These are phyloP conservation scores for Leucocoprinus birnbaumii DNA, from an alignment of 768 basidiomycete species.

Conservation along the genomic window DNA sequence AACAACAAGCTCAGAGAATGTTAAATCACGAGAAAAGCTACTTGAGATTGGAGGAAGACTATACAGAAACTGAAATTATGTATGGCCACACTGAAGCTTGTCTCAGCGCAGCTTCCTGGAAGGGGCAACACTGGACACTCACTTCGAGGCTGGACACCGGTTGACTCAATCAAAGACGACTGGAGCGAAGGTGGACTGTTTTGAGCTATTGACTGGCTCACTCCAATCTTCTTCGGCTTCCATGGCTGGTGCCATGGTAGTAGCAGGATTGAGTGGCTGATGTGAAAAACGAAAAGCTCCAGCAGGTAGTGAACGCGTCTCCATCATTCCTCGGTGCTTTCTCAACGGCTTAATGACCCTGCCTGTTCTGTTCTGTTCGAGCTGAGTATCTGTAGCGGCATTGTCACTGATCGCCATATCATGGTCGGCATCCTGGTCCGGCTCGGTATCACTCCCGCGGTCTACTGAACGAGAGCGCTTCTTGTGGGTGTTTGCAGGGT, in stretches of 20 bases:
- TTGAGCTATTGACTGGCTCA: background rate
- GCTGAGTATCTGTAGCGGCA: background rate
- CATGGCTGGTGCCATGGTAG: background rate
- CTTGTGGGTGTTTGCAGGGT: slow-evolving; percentile 14
- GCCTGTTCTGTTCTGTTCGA: background rate
- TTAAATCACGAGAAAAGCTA: slow-evolving; percentile 2
- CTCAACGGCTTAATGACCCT: slow-evolving; percentile 36
- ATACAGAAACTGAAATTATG: background rate
- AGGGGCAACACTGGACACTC: background rate
- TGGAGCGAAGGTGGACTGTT: background rate
- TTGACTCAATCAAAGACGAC: slow-evolving; percentile 2
- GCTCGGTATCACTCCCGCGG: slow-evolving; percentile 9
- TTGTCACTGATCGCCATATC: background rate
- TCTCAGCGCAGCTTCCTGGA: background rate
- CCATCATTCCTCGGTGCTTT: slow-evolving; percentile 28
- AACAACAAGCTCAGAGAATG: background rate
- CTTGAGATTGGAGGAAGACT: background rate
- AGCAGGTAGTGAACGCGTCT: slow-evolving; percentile 36
- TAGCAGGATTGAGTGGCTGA: background rate
- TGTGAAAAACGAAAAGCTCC: slow-evolving; percentile 18
- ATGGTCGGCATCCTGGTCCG: slow-evolving; percentile 2
- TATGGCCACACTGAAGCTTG: background rate
- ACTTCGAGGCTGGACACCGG: background rate
- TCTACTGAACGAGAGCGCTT: slow-evolving; percentile 38
- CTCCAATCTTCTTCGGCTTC: slow-evolving; percentile 11